Percentiles rank a stretch among this genome's conserved stretches.
Conservation (phyloP, 768 basidiomycete species). For the Mycena filopes region DNA sequence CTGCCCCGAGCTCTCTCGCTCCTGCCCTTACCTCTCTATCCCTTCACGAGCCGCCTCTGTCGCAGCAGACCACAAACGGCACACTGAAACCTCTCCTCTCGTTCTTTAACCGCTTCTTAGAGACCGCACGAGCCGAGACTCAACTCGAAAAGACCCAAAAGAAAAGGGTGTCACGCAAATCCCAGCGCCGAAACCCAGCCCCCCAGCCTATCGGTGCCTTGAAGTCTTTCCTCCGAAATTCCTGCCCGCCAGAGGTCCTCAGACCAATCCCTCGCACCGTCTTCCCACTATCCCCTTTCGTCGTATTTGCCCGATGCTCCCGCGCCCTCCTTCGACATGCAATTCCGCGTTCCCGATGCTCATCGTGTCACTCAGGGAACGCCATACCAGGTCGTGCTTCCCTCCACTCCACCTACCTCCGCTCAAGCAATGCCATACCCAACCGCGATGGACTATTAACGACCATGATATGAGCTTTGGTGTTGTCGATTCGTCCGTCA, state of each 20-base stretch:
- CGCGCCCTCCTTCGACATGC: not conserved
- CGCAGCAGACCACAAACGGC: not conserved
- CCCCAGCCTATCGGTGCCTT: constrained; percentile 11
- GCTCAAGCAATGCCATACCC: not conserved
- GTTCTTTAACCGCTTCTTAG: constrained; percentile 27
- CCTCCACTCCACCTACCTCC: constrained; percentile 18
- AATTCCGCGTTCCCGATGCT: constrained; percentile 6
- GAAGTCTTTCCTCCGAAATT: constrained; percentile 15
- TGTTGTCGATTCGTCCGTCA: constrained; percentile 14
- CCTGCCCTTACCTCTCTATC: not conserved
- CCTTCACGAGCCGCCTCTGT: not conserved
- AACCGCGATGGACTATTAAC: not conserved
- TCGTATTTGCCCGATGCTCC: constrained; percentile 1
- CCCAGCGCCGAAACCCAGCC: not conserved
- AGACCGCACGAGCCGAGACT: constrained; percentile 29
- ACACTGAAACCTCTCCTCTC: constrained; percentile 23
- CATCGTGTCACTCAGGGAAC: not conserved
- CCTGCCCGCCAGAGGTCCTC: constrained; percentile 14
- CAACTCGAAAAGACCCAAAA: constrained; percentile 9
- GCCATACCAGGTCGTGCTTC: constrained; percentile 28
- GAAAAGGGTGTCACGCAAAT: constrained; percentile 12
- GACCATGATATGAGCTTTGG: not conserved
- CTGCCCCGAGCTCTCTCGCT: not conserved
- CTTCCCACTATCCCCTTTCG: not conserved
- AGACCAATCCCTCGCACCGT: not conserved